Base-by-base conservation (phyloP, 768 basidiomycete genomes). In the Chalciporus sphaerocephalus region DNA sequence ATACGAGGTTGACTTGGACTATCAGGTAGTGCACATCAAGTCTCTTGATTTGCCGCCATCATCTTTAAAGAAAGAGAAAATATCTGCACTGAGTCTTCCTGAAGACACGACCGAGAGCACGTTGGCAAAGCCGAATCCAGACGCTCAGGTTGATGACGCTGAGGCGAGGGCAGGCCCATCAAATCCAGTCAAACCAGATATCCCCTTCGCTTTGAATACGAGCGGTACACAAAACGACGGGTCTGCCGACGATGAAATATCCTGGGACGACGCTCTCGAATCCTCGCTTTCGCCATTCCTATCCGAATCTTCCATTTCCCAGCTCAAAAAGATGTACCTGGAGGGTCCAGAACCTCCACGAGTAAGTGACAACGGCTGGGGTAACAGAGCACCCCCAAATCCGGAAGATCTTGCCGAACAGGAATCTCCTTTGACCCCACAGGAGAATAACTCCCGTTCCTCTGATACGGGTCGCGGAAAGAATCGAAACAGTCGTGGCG, bases 1-100 rank as follows among this genome's bases (percentile, higher is more conserved):
- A 16, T 87, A 78, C 57, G 96, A 99, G 69, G 85, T 99, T 24
- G 83, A 88, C 58, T 76, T 81, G 48, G 83, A 90, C 52, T 78
- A 84, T 35, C 80, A 87, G 51, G 84, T 90, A 7, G 69, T 96
- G 15, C 86, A 89, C 59, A 60, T 99, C 25, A 90, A 89, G 61
- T 79, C 81, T 42, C 75, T 98, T 30, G 77, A 70, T 27, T 82
- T 81, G 60, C 93, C 92, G 2, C 72, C 77, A 48, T 73, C 73
- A 20, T 63, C 80, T 20, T 56, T 70, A 9, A 78, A 77, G 55
- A 76, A 72, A 54, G 57, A 52, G 27, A 60, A 60, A 42, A 43
- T 36, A 8, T 28, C 69, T 38, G 67, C 69, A 25, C 61, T 63
- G 6, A 25, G 38, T 27, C 36, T 49, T 24, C 36, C 54, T 40